Base-by-base conservation (phyloP, 78 protist genomes). In the Pirum gemmata region DNA sequence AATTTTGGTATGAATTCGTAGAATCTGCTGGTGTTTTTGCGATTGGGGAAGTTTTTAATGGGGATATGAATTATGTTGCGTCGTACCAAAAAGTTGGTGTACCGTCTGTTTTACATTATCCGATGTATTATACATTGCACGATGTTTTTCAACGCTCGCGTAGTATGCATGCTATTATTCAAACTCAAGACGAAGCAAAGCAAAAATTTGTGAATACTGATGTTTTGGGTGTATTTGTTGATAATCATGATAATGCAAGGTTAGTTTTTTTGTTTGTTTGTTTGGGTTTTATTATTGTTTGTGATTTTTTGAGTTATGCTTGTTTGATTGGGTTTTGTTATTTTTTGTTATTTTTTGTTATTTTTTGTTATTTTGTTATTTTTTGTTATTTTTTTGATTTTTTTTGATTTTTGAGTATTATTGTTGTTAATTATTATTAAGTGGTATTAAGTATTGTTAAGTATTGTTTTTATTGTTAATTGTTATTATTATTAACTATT, bases 191-290 rank as follows among this genome's bases (percentile, higher is more conserved):
- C 67, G 13, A 51, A 21, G 67, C 67, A 5, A 51, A 13, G 13
- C 34, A 76, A 74, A 92, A 51, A 13, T 77, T 77, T 39, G 13
- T 13, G 31, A 13, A 37, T 18, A 33, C 77, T 36, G 51, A n/a
- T 8, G 13, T 2, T 21, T 51, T 92, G 34, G 93, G 37, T 31
- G 41, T 27, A n/a, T 90, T 91, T 35, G 26, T 87, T 36, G 91
- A 89, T 79, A 92, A 92, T 76, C 95, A 93, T 38, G 94, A 93
- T 83, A 87, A 92, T 26, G n/a, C n/a, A n/a, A n/a, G n/a, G n/a
- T n/a, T n/a, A n/a, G n/a, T n/a, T n/a, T n/a, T n/a, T n/a, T n/a
- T n/a, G n/a, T n/a, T n/a, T n/a, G n/a, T n/a, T n/a, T n/a, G n/a
- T n/a, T n/a, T n/a, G n/a, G n/a, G n/a, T n/a, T n/a, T n/a, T n/a